Base-by-base conservation (phyloP, 331 rosid species). In the Phaseolus coccineus region DNA sequence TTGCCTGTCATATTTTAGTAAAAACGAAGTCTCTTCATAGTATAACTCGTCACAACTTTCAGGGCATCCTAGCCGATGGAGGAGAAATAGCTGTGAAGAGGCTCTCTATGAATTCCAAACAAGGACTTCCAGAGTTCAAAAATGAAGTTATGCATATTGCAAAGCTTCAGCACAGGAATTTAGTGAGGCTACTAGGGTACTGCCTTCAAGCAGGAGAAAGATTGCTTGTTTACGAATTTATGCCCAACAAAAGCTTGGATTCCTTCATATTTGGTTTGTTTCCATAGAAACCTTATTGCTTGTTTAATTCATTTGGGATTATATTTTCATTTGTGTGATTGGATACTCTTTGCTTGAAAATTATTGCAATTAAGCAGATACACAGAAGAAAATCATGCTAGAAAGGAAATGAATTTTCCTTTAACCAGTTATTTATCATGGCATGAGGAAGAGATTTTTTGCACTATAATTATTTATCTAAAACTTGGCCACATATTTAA, bases 211-310 rank as follows among this genome's bases (percentile, higher is more conserved):
- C 55, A 8, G 84, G 52, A 14, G 80, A 81, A 74, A 74, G 75
- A 40, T 42, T 74, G 80, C 25, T 81, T 24, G 25, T 81, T 10
- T 67, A 67, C 12, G 72, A 67, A 67, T 67, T 40, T 42, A 67
- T 67, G 72, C 37, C 19, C 37, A 67, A 67, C 72, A 67, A 12
- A 24, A 67, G 72, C 72, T 67, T 67, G 72, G 72, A 67, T 42
- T 67, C 51, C 71, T 65, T 81, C 76, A 74, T 81, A 66, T 81
- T 56, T 46, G 85, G 85, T 74, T 44, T 53, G 80, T 40, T 64
- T 73, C 67, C 53, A 10, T 10, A 6, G n/a, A 14, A 52, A 11
- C 52, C 52, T 4, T 55, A 22, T 19, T 24, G 25, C 2, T 55
- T 15, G 4, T 37, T 73, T 55, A 7, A 53, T 5, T 53, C 58